Conservation (phyloP, 2,329 filamentous ascomycete genomes). For the Byssothecium circinans region DNA sequence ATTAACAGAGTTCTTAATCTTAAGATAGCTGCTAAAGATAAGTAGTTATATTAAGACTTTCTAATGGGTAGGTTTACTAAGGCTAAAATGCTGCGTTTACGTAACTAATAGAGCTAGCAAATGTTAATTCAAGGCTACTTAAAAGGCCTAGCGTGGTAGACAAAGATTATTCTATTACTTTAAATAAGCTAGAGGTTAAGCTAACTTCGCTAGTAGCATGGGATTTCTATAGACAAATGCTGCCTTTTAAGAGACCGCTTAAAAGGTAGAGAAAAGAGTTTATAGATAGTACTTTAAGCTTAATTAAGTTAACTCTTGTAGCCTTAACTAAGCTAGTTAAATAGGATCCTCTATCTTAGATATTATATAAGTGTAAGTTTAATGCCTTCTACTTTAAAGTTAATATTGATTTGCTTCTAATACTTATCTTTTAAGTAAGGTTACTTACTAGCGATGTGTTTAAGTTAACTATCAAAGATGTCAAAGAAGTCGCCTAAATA, state of each 20-base stretch:
- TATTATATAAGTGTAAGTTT: not conserved
- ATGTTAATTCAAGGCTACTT: not conserved
- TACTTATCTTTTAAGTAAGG: not conserved
- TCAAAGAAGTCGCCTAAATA: not conserved
- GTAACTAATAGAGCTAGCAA: not conserved
- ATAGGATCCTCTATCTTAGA: conserved; percentile 1
- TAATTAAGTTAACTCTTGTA: not conserved
- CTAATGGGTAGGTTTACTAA: conserved; percentile 1
- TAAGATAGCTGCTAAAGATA: conserved; percentile 1
- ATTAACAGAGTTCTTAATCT: conserved; percentile 2
- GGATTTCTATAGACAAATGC: not conserved
- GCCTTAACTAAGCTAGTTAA: not conserved
- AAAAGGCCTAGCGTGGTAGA: not conserved
- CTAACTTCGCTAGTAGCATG: not conserved
- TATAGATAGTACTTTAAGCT: not conserved
- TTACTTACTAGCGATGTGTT: not conserved
- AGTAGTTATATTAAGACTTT: not conserved
- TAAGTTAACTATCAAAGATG: conserved; percentile 1
- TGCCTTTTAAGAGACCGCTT: not conserved
- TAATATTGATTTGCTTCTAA: not conserved
- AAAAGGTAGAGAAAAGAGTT: conserved; percentile 1
- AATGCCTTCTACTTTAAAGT: not conserved
- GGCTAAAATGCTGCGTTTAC: not conserved
- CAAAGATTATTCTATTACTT: not conserved
- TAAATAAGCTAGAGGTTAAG: not conserved